Base-by-base conservation (phyloP, 495 filamentous ascomycete genomes). In the Chaetomium fimeti region DNA sequence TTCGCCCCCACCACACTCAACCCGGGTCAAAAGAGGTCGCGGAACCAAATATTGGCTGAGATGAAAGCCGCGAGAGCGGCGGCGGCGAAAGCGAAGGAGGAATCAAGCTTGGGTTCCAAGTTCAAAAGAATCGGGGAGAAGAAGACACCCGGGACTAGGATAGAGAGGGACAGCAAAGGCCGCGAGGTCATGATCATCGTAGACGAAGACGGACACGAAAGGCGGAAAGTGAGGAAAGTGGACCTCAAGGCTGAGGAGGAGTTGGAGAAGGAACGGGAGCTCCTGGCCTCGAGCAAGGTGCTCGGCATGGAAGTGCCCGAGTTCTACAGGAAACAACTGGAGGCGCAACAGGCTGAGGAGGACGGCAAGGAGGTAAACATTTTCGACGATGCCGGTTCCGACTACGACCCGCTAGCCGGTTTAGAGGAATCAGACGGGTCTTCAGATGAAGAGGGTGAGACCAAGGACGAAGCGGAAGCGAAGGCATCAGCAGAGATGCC, bases 371-470 rank as follows among this genome's bases (percentile, higher is more conserved):
- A 88, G 60, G 72, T 82, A 16, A 84, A 87, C 70, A 98, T 98
- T 25, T 98, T 98, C 71, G 91, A 88, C 54, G 94, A 89, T 38
- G 91, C 85, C 2, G 94, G 90, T 6, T 84, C 84, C 27, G 91
- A 94, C 68, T 98, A 96, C 72, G 84, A 98, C 74, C 95, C 94
- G 5, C 82, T 97, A 42, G 92, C 87, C 1, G 89, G 82, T 22
- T 69, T 95, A 27, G 82, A 83, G 22, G 84, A 84, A 9, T 75
- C 75, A 13, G 81, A 82, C 42, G 83, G 85, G 27, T 61, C 68
- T 20, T 76, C 75, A 2, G 72, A 65, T 36, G 69, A 72, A 38
- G 67, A 68, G 24, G 67, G 62, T 11, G 70, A 69, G 54, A 63
- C 61, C 55, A 55, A 69, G 40, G 69, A 69, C 2, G 47, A 68